phyloP scores from a whole-genome alignment of 352 stramenopile genomes.

The Phytophthora multivora region DNA sequence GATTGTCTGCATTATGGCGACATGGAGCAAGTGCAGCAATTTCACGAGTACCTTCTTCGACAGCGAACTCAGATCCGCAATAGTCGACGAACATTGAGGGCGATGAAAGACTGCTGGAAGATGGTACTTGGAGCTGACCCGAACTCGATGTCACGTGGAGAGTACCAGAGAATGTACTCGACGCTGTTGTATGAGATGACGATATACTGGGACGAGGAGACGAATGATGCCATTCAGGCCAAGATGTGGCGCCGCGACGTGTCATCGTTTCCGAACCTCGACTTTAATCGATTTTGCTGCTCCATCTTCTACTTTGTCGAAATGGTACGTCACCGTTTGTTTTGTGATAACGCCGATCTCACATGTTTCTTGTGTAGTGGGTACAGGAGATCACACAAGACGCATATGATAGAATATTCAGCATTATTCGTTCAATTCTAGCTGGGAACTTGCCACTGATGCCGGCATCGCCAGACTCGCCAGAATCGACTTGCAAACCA shows the following conservation, averaged over 20 bases:
- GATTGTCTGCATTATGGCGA: conserved; percentile 2
- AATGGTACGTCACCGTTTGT: conserved; percentile 39
- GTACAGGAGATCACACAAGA: conserved; percentile 27
- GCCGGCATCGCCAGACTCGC: neutral
- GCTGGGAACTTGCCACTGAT: conserved; percentile 3
- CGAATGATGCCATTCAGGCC: conserved; percentile 41
- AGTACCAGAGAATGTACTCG: conserved; percentile 57
- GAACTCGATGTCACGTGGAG: conserved; percentile 29
- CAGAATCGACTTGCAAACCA: conserved; percentile 14
- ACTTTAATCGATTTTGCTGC: conserved; percentile 62
- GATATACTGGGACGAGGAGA: conserved; percentile 65
- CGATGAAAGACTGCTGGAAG: conserved; percentile 55
- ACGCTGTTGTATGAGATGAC: conserved; percentile 66
- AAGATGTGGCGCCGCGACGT: conserved; percentile 62
- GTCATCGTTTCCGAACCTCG: conserved; percentile 35
- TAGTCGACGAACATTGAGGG: conserved; percentile 34
- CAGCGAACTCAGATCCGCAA: conserved; percentile 57
- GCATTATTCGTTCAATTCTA: conserved; percentile 25
- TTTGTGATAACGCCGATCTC: neutral
- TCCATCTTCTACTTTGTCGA: conserved; percentile 66
- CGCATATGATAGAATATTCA: conserved; percentile 31
- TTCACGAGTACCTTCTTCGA: conserved; percentile 47
- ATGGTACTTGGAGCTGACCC: conserved; percentile 16
- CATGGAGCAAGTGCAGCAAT: conserved; percentile 47
- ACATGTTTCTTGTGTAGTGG: conserved; percentile 13